Percentiles rank a stretch among this genome's conserved stretches.
These are phyloP conservation scores for Colletotrichum sp. DNA, from an alignment of 2,329 filamentous ascomycete genomes.

Conservation along the genomic window DNA sequence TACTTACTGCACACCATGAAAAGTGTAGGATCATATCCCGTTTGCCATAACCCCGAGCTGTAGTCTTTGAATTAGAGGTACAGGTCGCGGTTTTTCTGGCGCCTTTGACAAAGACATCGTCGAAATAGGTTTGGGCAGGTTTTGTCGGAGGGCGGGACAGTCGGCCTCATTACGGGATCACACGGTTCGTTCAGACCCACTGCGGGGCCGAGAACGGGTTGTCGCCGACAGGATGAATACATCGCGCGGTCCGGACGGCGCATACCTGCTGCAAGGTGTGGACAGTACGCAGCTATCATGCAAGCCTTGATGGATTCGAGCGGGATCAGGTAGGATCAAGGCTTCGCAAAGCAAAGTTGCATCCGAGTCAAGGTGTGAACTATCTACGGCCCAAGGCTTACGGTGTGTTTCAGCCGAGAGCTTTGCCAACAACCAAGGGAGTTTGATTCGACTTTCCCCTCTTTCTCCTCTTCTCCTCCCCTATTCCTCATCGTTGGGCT, in stretches of 20 bases:
- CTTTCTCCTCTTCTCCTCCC: background rate
- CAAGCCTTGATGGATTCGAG: background rate
- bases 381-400: background rate
- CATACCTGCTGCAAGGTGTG: background rate
- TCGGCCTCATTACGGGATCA: background rate
- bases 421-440: background rate
- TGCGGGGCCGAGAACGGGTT: background rate
- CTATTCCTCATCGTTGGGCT: background rate
- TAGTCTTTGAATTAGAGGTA: background rate
- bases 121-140: background rate
- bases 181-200: background rate
- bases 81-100: background rate
- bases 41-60: background rate
- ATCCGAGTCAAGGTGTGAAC: slow-evolving; percentile 9
- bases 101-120: background rate
- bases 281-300: background rate
- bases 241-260: background rate
- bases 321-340: background rate
- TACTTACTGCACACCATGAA: background rate
- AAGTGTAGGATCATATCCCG: background rate
- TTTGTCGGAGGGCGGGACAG: background rate
- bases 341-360: background rate
- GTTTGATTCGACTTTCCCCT: background rate
- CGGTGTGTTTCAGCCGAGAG: background rate
- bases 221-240: background rate